Evolutionary conservation across 208 protist species (phyloP).

Genomic region (Leishmania lainsoni): DNA sequence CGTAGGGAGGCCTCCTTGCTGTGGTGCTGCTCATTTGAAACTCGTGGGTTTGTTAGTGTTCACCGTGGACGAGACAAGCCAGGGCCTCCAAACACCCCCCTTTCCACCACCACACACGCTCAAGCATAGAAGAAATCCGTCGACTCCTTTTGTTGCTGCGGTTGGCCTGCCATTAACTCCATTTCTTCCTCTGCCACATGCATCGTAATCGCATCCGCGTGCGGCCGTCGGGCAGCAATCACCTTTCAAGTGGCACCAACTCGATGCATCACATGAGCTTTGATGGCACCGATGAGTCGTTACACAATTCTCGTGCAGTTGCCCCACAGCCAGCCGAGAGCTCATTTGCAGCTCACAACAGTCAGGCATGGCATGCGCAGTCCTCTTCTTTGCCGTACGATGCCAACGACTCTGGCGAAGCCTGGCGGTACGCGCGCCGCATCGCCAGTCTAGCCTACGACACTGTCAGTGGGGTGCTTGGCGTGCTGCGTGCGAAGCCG

Average conservation of each 20-base stretch:
- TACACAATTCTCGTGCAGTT: background rate
- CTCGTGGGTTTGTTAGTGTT: background rate
- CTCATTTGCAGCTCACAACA: background rate
- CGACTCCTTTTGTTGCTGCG: background rate
- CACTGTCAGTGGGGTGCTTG: constrained; percentile 29
- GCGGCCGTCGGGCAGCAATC: constrained; percentile 16
- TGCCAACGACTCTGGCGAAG: background rate
- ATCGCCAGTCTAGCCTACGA: constrained; percentile 18
- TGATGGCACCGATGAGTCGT: background rate
- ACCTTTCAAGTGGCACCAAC: background rate
- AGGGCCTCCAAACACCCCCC: background rate
- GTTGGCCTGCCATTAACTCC: background rate
- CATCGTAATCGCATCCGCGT: constrained; percentile 36
- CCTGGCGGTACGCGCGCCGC: constrained; percentile 18
- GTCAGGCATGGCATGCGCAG: background rate
- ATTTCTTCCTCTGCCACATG: constrained; percentile 3
- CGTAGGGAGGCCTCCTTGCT: background rate
- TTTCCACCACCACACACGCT: background rate
- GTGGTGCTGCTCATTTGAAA: background rate
- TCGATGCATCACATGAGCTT: background rate
- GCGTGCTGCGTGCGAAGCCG: background rate
- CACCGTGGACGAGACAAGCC: background rate
- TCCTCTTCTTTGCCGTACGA: background rate
- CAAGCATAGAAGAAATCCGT: background rate
- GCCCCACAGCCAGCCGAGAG: background rate